These are phyloP conservation scores for Cytospora chrysosperma DNA, from an alignment of 2,329 filamentous ascomycete species.

Conservation along the genomic window DNA sequence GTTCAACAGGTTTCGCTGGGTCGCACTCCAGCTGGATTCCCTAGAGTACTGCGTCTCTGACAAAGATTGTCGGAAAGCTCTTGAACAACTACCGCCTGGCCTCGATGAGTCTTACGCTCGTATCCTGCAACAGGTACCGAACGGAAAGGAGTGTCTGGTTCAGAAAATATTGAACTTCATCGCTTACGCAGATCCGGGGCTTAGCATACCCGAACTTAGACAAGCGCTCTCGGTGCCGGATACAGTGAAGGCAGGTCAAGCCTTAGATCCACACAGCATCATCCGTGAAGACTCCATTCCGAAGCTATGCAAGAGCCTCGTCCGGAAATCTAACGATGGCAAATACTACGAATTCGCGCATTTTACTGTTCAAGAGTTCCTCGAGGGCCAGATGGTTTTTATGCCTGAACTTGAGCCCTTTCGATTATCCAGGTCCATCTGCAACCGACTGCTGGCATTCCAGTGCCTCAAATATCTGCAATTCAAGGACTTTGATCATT, in stretches of 20 bases:
- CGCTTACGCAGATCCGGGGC: not conserved
- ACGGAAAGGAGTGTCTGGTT: not conserved
- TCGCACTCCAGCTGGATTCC: conserved; percentile 4
- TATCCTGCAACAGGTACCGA: not conserved
- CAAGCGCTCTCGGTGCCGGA: conserved; percentile 1
- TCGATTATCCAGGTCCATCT: not conserved
- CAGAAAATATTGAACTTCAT: conserved; percentile 2
- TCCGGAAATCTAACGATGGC: not conserved
- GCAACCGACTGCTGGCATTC: not conserved
- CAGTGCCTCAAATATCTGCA: not conserved
- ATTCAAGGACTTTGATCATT: not conserved
- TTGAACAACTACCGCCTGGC: not conserved
- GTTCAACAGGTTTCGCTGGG: conserved; percentile 6
- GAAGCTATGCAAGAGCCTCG: not conserved
- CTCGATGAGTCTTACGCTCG: conserved; percentile 1
- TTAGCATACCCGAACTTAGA: not conserved
- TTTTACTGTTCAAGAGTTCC: not conserved
- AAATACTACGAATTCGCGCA: not conserved
- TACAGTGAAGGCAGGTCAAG: not conserved
- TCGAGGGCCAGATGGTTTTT: not conserved
- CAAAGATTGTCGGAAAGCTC: not conserved
- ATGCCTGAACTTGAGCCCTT: not conserved
- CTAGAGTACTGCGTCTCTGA: not conserved
- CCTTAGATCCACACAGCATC: not conserved
- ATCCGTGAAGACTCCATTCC: not conserved